phyloP scores from a whole-genome alignment of 495 filamentous ascomycete species.

The Penicillium arizonense region DNA sequence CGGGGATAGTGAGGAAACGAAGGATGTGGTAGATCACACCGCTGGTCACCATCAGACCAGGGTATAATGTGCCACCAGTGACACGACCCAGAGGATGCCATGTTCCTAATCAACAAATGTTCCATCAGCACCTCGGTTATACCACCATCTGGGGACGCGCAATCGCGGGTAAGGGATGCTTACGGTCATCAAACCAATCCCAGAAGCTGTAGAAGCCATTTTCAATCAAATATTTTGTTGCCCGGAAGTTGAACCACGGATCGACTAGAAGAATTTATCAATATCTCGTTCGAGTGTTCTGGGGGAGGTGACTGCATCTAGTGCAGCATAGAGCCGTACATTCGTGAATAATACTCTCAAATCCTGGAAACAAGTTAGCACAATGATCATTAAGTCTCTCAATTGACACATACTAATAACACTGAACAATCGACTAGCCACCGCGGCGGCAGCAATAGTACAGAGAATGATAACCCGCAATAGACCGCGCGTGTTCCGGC shows the following conservation, averaged over 20 bases:
- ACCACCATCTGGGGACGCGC: slow-evolving; percentile 4
- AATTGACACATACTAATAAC: slow-evolving; percentile 77
- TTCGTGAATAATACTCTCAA: slow-evolving; percentile 99
- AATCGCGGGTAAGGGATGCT: slow-evolving; percentile 22
- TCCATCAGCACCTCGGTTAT: slow-evolving; percentile 18
- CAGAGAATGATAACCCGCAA: slow-evolving; percentile 88
- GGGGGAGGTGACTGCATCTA: slow-evolving; percentile 7
- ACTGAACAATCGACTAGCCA: slow-evolving; percentile 94
- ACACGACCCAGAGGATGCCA: slow-evolving; percentile 99
- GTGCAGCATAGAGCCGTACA: slow-evolving; percentile 60
- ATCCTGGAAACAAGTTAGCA: slow-evolving; percentile 55
- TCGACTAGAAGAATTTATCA: slow-evolving; percentile 64
- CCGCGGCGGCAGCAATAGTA: slow-evolving; percentile 88
- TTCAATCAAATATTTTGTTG: slow-evolving; percentile 94
- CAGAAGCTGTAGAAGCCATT: slow-evolving; percentile 99
- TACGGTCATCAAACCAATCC: slow-evolving; percentile 99
- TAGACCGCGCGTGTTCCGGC: slow-evolving; percentile 76
- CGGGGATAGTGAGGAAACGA: slow-evolving; percentile 84
- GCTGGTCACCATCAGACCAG: slow-evolving; percentile 98
- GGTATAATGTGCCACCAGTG: slow-evolving; percentile 97
- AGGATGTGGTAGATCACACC: slow-evolving; percentile 95
- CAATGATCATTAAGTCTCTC: neutral
- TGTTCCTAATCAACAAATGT: slow-evolving; percentile 59
- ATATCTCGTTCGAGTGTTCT: slow-evolving; percentile 11
- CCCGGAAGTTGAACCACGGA: slow-evolving; percentile 99